Base-by-base conservation (phyloP, 768 basidiomycete species). In the Psilocybe cubensis region DNA sequence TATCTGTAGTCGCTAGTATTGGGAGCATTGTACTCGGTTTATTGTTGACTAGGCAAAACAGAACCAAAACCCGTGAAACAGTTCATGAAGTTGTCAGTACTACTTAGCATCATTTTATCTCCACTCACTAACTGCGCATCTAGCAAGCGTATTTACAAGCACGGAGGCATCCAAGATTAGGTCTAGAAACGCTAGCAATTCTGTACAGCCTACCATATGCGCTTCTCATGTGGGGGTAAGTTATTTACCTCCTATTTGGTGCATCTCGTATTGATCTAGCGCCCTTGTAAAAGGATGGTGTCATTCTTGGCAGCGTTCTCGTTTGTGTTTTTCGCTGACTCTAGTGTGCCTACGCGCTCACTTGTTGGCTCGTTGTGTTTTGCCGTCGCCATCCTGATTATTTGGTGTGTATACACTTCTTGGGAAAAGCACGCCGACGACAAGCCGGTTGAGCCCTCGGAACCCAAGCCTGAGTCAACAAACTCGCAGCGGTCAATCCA, bases 1-100 rank as follows among this genome's bases (percentile, higher is more conserved):
- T 80, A 5, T 85, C 84, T 0, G 75, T 80, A 38, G 59, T 79
- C 0, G 66, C 73, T 2, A 83, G 79, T 56, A 69, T 83, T 9
- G 83, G 82, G 4, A 75, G 77, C 49, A 80, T 82, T 53, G 71
- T 83, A 17, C 59, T 80, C 4, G 78, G 79, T 6, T 69, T 84
- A 23, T 62, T 83, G 7, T 75, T 84, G 7, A 66, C 79, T 41
- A 73, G 81, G 6, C 76, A 80, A 49, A 75, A 76, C 56, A 71
- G 76, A 31, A 71, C 72, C 2, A 76, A 77, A 61, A 71, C 66
- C 43, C 64, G 63, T 33, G 66, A 74, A 23, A 71, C 68, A 41
- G 69, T 73, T 10, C 57, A 70, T 3, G 76, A 79, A 18, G 75
- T 77, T 18, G 79, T 80, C 40, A 57, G 74, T 71, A 12, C 23